phyloP scores from a whole-genome alignment of 441 rosid genomes.

The Erodium chrysanthum region DNA sequence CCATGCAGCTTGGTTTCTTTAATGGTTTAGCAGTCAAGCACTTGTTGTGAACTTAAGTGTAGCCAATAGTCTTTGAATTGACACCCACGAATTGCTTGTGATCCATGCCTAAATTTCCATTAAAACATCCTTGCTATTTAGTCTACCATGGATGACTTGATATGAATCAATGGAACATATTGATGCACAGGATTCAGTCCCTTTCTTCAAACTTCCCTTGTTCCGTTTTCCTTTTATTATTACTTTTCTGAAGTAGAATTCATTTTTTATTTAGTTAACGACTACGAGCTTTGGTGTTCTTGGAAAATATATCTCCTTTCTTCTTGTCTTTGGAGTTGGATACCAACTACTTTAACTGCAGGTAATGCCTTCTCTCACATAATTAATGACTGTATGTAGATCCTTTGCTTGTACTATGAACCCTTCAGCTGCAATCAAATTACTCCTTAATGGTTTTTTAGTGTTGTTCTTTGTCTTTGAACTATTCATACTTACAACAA shows the following conservation, averaged over 20 bases:
- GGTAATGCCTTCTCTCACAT: not conserved
- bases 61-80: not conserved
- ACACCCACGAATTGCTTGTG: not conserved
- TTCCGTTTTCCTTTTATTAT: not conserved
- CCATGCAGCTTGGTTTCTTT: not conserved
- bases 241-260: not conserved
- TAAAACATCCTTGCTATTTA: not conserved
- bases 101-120: not conserved
- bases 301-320: not conserved
- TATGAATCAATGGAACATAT: not conserved
- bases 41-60: too few relatives aligned
- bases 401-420: not conserved
- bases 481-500: not conserved
- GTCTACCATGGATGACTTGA: not conserved
- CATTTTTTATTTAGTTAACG: not conserved
- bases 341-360: not conserved
- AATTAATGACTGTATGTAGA: not conserved
- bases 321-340: not conserved
- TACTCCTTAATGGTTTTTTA: not conserved
- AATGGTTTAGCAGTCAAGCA: not conserved
- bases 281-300: not conserved
- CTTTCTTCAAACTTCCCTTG: not conserved
- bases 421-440: not conserved
- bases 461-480: not conserved
- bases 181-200: not conserved